phyloP scores from a whole-genome alignment of 75 land plant genomes.

The Cryptomeria japonica region DNA sequence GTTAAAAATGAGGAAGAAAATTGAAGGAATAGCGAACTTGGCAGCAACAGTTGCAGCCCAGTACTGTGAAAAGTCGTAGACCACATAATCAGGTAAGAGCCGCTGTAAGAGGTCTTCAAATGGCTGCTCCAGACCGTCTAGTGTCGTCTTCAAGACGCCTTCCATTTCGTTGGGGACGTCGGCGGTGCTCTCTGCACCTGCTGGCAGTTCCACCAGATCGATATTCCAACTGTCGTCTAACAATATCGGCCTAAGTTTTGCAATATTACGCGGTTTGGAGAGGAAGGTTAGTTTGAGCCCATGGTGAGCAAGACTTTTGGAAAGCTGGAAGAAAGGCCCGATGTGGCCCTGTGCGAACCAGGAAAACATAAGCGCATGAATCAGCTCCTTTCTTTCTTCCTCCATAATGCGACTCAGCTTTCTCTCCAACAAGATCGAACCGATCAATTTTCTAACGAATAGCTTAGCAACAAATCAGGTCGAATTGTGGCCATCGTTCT shows the following conservation, averaged over 20 bases:
- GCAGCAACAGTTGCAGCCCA: not conserved
- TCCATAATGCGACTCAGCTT: not conserved
- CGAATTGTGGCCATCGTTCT: no score
- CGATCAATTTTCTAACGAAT: no score
- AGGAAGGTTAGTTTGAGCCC: conserved; percentile 29
- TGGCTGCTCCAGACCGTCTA: not conserved
- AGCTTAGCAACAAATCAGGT: no score
- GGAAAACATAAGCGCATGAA: conserved; percentile 27
- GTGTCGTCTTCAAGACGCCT: not conserved
- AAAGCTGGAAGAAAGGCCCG: conserved; percentile 22
- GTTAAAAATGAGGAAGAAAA: not conserved
- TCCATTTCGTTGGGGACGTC: not conserved
- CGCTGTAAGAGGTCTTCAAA: not conserved
- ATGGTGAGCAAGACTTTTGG: conserved; percentile 10
- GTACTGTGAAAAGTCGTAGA: not conserved
- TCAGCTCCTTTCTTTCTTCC: not conserved
- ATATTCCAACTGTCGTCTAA: not conserved
- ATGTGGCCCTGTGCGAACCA: conserved; percentile 37
- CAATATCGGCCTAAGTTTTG: not conserved
- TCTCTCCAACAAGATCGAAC: no score
- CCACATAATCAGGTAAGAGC: not conserved
- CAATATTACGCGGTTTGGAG: conserved; percentile 20
- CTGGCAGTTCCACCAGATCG: not conserved
- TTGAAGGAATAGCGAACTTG: not conserved
- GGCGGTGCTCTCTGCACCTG: not conserved